phyloP scores from a whole-genome alignment of 2,329 filamentous ascomycete genomes.

The Harringtonia lauricola region DNA sequence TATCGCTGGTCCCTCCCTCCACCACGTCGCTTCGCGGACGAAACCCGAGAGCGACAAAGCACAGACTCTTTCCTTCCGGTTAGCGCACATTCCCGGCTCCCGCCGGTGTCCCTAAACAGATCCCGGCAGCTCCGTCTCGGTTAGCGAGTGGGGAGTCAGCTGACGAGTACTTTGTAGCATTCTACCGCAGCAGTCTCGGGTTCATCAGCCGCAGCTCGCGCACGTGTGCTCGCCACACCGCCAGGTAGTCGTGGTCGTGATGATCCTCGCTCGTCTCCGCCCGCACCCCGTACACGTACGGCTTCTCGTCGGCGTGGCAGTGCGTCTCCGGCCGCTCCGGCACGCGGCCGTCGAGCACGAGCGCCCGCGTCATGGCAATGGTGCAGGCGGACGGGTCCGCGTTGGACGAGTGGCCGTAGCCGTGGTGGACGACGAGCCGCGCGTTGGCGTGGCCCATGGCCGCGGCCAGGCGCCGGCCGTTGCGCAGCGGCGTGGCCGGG shows the following conservation, averaged over 20 bases:
- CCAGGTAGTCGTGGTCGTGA: conserved; percentile 1
- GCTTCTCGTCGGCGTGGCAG: conserved; percentile 36
- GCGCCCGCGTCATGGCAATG: conserved; percentile 26
- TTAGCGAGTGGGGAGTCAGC: no score
- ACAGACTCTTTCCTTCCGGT: no score
- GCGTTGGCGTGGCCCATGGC: conserved; percentile 36
- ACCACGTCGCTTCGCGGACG: no score
- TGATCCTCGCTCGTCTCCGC: no score
- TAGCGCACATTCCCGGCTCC: no score
- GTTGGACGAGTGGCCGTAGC: conserved; percentile 33
- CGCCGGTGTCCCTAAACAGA: no score
- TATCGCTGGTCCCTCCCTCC: no score
- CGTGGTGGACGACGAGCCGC: conserved; percentile 35
- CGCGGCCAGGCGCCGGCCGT: conserved; percentile 28
- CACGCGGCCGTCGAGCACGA: conserved; percentile 28
- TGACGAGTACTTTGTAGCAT: no score
- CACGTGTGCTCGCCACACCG: conserved; percentile 12
- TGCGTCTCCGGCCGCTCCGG: conserved; percentile 29
- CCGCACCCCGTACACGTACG: conserved; percentile 28
- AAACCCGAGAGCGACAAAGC: no score
- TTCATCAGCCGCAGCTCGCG: conserved; percentile 10
- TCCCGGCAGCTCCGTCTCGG: no score
- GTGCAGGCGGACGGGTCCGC: conserved; percentile 34
- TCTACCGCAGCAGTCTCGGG: conserved; percentile 8
- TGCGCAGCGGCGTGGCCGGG: conserved; percentile 36